phyloP scores from a whole-genome alignment of 2,329 filamentous ascomycete genomes.

The Pseudophaeomoniella oleicola region DNA sequence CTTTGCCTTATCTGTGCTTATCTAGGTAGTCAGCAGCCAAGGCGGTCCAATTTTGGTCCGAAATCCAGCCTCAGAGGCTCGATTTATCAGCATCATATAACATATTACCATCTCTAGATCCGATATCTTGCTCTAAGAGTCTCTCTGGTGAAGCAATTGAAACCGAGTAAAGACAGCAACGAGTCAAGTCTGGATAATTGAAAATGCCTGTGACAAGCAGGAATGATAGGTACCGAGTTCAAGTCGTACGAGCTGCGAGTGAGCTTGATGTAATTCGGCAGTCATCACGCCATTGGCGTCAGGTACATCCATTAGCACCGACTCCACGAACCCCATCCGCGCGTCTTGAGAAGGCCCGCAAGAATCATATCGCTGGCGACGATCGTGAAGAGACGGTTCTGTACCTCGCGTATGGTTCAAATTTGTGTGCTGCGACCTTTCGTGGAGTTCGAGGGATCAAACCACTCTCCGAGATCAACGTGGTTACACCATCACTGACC shows the following conservation, averaged over 20 bases:
- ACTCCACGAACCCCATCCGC: neutral
- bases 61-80: too few species aligned
- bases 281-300: neutral
- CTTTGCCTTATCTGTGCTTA: too few species aligned
- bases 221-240: too few species aligned
- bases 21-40: too few species aligned
- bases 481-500: slow-evolving; percentile 61
- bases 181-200: too few species aligned
- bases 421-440: slow-evolving; percentile 69
- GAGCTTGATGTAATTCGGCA: neutral
- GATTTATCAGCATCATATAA: too few species aligned
- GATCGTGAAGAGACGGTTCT: slow-evolving; percentile 42
- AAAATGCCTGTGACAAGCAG: too few species aligned
- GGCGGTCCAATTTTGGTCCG: too few species aligned
- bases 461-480: slow-evolving; percentile 67
- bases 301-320: neutral
- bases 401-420: slow-evolving; percentile 85
- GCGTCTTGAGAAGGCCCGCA: neutral
- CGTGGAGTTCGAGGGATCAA: slow-evolving; percentile 61
- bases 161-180: too few species aligned
- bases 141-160: too few species aligned
- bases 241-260: neutral
- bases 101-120: too few species aligned
- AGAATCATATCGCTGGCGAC: neutral
- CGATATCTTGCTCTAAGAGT: too few species aligned